Base-by-base conservation (phyloP, 768 basidiomycete species). In the Cystobasidium onofrii region DNA sequence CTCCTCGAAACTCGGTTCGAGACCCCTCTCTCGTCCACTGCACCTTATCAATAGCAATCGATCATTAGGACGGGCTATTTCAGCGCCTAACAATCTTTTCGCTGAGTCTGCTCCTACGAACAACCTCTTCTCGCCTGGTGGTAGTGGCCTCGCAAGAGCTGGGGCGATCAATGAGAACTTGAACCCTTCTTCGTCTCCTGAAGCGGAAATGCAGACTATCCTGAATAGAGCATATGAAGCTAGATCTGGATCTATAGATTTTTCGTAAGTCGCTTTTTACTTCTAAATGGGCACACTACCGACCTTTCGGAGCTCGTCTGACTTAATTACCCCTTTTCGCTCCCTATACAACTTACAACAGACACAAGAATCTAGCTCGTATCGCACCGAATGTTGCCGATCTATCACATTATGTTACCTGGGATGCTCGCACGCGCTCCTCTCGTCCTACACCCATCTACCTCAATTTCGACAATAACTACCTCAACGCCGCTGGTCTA, bases 391-490 rank as follows among this genome's bases (percentile, higher is more conserved):
- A 25, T 15, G 15, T 69, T 10, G 12, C 29, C 44, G 31, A 46
- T 20, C 41, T 69, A 6, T 54, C 44, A 3, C 66, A 60, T 36
- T 57, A 10, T 17, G 69, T 57, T 6, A 20, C 54, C 3, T 36
- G 23, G n/a, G 69, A 71, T 31, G 25, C 39, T 6, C 7, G 55
- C 1, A 71, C 65, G 13, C 29, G 55, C 12, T 54, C 18, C 15
- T 57, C 52, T 17, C 29, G 9, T 27, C 55, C 69, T 29, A 55
- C 69, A 12, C 69, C 69, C 12, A 71, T 71, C 55, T 55, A 27
- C 12, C 55, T 78, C 73, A 46, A 43, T 57, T 73, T 78, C 41
- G 41, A 69, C 43, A 43, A 39, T 20, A 78, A 78, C 61, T 27
- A 70, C 15, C 73, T 78, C 33, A 72, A 54, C 3, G 52, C 73